phyloP scores from a whole-genome alignment of 345 rosid genomes.

The Luvunga scandens region DNA sequence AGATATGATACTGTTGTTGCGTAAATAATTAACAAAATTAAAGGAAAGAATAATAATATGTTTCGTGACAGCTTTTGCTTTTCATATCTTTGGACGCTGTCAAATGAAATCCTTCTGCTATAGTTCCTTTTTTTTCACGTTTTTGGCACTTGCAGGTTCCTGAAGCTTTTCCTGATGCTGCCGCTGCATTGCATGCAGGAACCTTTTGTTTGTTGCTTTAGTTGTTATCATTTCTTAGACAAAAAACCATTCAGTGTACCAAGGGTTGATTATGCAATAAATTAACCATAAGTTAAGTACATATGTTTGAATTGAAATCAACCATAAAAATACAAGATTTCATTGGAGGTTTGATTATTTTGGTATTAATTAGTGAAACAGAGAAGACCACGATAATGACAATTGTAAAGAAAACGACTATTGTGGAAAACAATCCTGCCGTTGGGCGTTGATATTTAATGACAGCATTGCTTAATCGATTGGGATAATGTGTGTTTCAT shows the following conservation, averaged over 20 bases:
- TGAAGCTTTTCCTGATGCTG: background rate
- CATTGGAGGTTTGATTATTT: background rate
- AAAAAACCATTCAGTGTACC: too few relatives aligned
- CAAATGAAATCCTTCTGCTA: background rate
- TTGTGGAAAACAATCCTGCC: background rate
- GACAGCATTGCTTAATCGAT: background rate
- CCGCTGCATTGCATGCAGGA: background rate
- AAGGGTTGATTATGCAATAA: too few relatives aligned
- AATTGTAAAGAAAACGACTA: background rate
- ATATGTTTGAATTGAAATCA: too few relatives aligned
- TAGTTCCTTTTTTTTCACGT: background rate
- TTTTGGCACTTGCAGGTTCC: background rate
- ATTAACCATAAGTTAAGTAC: too few relatives aligned
- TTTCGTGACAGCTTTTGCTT: background rate
- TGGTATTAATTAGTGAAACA: background rate
- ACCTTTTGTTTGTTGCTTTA: background rate
- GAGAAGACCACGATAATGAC: background rate
- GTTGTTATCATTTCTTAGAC: too few relatives aligned
- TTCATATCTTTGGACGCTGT: background rate
- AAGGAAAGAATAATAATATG: background rate
- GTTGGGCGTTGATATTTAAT: background rate
- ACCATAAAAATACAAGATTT: background rate
- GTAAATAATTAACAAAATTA: background rate
- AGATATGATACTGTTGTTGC: conserved; percentile 3
- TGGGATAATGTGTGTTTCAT: too few relatives aligned